Conservation (phyloP, 2,329 filamentous ascomycete genomes). For the Colletotrichum viniferum region DNA sequence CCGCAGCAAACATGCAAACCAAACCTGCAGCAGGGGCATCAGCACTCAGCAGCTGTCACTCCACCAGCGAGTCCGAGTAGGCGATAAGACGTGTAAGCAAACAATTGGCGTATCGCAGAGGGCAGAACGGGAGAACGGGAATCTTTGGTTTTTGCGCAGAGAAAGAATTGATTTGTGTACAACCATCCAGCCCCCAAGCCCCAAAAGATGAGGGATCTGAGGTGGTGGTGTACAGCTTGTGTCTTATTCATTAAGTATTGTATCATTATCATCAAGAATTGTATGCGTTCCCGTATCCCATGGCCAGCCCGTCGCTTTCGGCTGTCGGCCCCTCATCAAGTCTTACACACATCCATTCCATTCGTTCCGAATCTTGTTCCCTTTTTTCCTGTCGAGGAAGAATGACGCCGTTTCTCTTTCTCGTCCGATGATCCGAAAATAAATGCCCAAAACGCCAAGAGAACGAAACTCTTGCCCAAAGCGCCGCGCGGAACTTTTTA, state of each 20-base stretch:
- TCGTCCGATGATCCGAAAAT: conserved; percentile 1
- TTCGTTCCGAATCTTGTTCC: not conserved
- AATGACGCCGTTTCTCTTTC: not conserved
- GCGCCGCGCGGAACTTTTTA: conserved; percentile 9
- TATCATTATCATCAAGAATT: not conserved
- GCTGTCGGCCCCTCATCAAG: not conserved
- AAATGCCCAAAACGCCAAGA: conserved; percentile 4
- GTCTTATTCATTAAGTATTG: not conserved
- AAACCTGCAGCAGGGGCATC: not conserved
- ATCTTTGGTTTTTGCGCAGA: not conserved
- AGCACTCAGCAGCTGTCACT: not conserved
- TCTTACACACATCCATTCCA: not conserved
- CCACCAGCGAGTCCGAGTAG: not conserved
- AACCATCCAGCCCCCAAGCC: not conserved
- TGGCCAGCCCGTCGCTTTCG: not conserved
- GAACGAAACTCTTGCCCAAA: conserved; percentile 15
- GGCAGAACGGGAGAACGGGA: not conserved
- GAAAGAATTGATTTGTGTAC: not conserved
- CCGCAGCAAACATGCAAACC: not conserved
- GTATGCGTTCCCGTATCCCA: not conserved
- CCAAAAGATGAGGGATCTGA: not conserved
- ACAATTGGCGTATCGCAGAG: not conserved
- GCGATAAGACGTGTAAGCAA: not conserved
- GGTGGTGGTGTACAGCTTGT: not conserved
- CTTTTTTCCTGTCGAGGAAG: not conserved